Evolutionary conservation across 2,329 filamentous ascomycete species (phyloP).

Genomic region (Alternaria sp.): DNA sequence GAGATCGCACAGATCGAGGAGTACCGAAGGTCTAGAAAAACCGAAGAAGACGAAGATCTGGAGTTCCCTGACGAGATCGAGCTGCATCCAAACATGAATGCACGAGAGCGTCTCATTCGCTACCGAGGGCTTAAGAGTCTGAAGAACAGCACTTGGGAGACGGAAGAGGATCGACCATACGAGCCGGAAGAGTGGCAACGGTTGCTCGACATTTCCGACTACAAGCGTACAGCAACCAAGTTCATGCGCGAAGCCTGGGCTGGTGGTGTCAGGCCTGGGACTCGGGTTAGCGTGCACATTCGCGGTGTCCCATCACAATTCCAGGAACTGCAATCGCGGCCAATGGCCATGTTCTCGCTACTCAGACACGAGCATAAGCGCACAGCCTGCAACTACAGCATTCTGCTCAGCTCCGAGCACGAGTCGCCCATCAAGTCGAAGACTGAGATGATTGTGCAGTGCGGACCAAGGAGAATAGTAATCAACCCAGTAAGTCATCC

Average conservation of each 20-base stretch:
- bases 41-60: conserved; percentile 85
- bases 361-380: conserved; percentile 95
- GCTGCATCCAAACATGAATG: conserved; percentile 84
- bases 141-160: conserved; percentile 86
- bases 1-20: conserved; percentile 82
- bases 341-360: conserved; percentile 82
- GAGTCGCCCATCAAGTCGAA: conserved; percentile 84
- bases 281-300: conserved; percentile 81
- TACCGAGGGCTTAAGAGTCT: conserved; percentile 94
- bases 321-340: conserved; percentile 63
- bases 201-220: conserved; percentile 86
- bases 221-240: conserved; percentile 80
- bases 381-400: conserved; percentile 82
- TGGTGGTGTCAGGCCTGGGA: conserved; percentile 87
- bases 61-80: conserved; percentile 99
- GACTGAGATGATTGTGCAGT: conserved; percentile 89
- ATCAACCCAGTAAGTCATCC: conserved; percentile 71
- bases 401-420: conserved; percentile 82
- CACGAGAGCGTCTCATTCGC: conserved; percentile 81
- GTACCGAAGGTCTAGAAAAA: conserved; percentile 78
- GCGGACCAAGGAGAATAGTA: conserved; percentile 83
- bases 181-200: conserved; percentile 91
- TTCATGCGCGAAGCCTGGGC: conserved; percentile 82
- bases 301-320: conserved; percentile 65
- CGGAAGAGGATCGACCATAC: conserved; percentile 82